Conservation (phyloP, 441 rosid genomes). For the Omphalea diandra region DNA sequence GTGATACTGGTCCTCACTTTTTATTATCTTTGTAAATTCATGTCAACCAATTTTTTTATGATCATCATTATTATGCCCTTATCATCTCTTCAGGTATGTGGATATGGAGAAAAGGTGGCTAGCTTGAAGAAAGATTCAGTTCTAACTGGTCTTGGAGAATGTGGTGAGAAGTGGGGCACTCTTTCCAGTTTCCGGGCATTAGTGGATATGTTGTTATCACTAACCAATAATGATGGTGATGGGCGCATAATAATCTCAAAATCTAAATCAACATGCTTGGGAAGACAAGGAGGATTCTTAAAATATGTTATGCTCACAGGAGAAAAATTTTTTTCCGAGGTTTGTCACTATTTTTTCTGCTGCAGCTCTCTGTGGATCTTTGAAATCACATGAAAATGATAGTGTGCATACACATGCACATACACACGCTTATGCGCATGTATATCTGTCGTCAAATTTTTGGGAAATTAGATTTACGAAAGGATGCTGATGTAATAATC, state of each 20-base stretch:
- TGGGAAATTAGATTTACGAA: not conserved
- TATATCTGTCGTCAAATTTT: not conserved
- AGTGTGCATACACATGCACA: not conserved
- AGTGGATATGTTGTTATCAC: conserved; percentile 60
- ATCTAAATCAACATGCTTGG: conserved; percentile 41
- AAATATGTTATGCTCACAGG: conserved; percentile 96
- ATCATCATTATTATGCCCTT: conserved; percentile 14
- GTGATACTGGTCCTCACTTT: conserved; percentile 35
- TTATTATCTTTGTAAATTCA: conserved; percentile 17
- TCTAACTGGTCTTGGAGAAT: conserved; percentile 31
- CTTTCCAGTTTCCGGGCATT: conserved; percentile 77
- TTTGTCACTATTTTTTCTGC: conserved; percentile 29
- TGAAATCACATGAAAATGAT: not conserved
- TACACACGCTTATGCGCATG: not conserved
- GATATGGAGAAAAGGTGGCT: conserved; percentile 65
- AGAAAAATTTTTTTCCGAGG: conserved; percentile 89
- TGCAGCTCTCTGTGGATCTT: conserved; percentile 10
- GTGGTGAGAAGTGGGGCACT: conserved; percentile 50
- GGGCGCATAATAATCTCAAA: conserved; percentile 88
- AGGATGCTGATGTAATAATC: not conserved
- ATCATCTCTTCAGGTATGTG: conserved; percentile 58
- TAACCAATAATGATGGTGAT: conserved; percentile 81
- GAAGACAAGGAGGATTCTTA: conserved; percentile 56
- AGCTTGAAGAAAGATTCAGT: conserved; percentile 43
- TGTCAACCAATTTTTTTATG: not conserved